Evolutionary conservation across 2,329 filamentous ascomycete species (phyloP).

Genomic region (Apiospora koreana): DNA sequence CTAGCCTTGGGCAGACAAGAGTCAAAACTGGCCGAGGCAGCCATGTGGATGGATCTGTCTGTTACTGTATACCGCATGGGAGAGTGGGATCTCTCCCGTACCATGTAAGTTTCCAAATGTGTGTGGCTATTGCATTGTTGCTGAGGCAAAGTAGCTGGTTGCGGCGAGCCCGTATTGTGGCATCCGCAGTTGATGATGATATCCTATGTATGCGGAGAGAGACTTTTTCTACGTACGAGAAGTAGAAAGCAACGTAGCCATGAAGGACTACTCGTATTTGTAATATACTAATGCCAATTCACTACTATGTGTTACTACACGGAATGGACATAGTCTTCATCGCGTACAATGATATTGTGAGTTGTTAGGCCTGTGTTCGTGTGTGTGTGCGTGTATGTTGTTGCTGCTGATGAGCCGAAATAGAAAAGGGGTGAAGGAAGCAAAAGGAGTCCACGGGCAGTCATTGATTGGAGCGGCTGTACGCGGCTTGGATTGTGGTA

Average conservation of each 20-base stretch:
- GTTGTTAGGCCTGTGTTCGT: not conserved
- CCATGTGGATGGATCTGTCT: not conserved
- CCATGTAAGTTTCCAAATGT: not conserved
- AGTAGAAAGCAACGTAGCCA: not conserved
- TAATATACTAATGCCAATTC: constrained; percentile 4
- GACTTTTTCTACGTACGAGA: not conserved
- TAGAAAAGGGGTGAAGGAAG: not conserved
- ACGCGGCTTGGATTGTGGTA: not conserved
- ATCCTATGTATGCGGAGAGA: not conserved
- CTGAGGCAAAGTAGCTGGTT: not conserved
- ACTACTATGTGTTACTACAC: not conserved
- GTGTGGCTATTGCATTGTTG: not conserved
- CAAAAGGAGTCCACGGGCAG: not conserved
- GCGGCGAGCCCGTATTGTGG: constrained; percentile 1
- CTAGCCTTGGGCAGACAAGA: not conserved
- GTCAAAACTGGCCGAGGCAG: not conserved
- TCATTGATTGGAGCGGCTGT: not conserved
- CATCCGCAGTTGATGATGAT: constrained; percentile 1
- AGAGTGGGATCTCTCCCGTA: not conserved
- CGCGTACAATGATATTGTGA: not conserved
- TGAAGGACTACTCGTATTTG: not conserved
- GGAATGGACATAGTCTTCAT: not conserved
- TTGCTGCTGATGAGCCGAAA: too few relatives aligned
- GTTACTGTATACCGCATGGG: not conserved
- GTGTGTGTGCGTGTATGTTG: not conserved